These are phyloP conservation scores for Cercospora sesami DNA, from an alignment of 2,329 filamentous ascomycete species.

Conservation along the genomic window DNA sequence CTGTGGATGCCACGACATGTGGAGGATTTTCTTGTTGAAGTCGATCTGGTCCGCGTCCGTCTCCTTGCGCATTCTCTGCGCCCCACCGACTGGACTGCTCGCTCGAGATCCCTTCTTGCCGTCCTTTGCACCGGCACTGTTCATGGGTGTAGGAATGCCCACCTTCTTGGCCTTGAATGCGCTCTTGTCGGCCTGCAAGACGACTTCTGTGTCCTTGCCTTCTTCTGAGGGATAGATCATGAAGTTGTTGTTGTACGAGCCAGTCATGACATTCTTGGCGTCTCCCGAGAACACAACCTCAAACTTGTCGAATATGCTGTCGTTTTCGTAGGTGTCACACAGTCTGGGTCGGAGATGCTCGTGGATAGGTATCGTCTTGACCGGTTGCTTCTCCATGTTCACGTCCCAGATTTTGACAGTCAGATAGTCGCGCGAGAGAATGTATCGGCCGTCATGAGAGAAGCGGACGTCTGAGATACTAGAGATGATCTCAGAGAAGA, in stretches of 20 bases:
- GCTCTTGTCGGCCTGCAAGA: constrained; percentile 96
- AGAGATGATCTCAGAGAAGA: constrained; percentile 99
- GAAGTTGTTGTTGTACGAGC: constrained; percentile 99
- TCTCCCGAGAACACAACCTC: constrained; percentile 98
- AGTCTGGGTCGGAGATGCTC: constrained; percentile 91
- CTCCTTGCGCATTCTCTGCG: constrained; percentile 96
- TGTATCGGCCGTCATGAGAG: constrained; percentile 93
- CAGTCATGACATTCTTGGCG: constrained; percentile 98
- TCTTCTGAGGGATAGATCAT: constrained; percentile 99
- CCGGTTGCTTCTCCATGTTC: constrained; percentile 95
- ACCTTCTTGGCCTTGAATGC: constrained; percentile 99
- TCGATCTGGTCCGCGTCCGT: constrained; percentile 99
- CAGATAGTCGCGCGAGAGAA: constrained; percentile 94
- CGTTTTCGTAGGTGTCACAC: constrained; percentile 98
- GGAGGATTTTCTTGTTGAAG: constrained; percentile 99
- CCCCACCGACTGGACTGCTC: constrained; percentile 82
- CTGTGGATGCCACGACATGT: constrained; percentile 99
- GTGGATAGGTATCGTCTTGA: constrained; percentile 98
- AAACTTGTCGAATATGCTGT: constrained; percentile 99
- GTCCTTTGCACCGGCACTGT: constrained; percentile 56
- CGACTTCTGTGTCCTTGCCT: constrained; percentile 94
- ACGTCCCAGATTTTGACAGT: constrained; percentile 99
- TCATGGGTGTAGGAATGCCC: constrained; percentile 95
- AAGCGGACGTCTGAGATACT: constrained; percentile 99
- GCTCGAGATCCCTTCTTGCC: constrained; percentile 86